These are phyloP conservation scores for Calycina marina DNA, from an alignment of 2,329 filamentous ascomycete genomes.

Conservation along the genomic window DNA sequence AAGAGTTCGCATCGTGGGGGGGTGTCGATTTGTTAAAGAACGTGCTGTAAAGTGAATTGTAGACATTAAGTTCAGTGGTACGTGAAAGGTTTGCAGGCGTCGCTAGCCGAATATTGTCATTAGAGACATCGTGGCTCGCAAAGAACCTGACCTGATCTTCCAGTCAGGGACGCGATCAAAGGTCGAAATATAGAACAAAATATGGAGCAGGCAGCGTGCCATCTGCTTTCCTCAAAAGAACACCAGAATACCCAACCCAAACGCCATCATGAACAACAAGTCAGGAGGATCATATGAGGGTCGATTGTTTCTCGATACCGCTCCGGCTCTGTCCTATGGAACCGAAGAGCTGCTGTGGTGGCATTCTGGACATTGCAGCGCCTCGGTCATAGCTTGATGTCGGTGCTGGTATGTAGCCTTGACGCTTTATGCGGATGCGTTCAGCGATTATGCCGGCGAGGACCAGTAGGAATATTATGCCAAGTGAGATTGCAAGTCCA, in stretches of 20 bases:
- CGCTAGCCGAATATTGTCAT: too few species aligned
- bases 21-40: too few species aligned
- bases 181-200: too few species aligned
- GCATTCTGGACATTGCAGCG: conserved; percentile 43
- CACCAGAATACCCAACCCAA: conserved; percentile 14
- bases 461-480: conserved; percentile 63
- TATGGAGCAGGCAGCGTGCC: too few species aligned
- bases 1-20: too few species aligned
- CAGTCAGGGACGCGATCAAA: too few species aligned
- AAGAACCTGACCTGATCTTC: too few species aligned
- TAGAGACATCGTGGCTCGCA: too few species aligned
- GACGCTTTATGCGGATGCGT: conserved; percentile 58
- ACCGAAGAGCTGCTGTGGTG: conserved; percentile 36
- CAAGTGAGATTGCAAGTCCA: conserved; percentile 63
- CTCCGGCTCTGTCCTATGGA: conserved; percentile 19
- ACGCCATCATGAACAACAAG: conserved; percentile 17
- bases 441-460: conserved; percentile 61
- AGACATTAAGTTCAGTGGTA: too few species aligned
- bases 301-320: conserved; percentile 17
- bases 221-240: too few species aligned
- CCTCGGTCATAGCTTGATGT: conserved; percentile 48
- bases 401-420: conserved; percentile 69
- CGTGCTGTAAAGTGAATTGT: too few species aligned
- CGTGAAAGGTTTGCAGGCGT: too few species aligned
- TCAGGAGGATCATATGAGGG: conserved; percentile 18